Conservation (phyloP, 73 alveolate species). For the Paramecium sonneborni region DNA sequence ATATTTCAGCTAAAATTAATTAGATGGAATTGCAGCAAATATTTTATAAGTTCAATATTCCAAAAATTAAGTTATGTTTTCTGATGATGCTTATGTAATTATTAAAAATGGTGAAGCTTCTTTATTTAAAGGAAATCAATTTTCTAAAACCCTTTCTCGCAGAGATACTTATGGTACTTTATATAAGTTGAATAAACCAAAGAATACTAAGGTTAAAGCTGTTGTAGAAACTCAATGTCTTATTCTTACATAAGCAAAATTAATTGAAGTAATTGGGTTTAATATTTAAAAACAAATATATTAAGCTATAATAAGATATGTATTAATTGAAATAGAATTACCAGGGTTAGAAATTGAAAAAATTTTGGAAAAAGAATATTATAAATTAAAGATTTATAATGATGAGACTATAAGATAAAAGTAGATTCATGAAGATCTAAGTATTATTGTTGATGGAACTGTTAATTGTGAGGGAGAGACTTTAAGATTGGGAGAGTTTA, state of each 20-base stretch:
- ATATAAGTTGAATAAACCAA: neutral
- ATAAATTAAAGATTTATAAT: neutral
- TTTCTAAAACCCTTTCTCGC: neutral
- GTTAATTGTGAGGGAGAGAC: conserved; percentile 21
- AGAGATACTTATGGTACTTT: conserved; percentile 17
- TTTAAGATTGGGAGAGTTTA: neutral
- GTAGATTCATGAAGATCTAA: neutral
- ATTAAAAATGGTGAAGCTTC: conserved; percentile 14
- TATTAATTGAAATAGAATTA: neutral
- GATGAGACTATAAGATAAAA: neutral
- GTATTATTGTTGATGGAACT: neutral
- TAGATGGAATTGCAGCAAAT: conserved; percentile 5
- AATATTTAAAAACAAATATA: neutral
- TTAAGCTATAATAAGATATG: neutral
- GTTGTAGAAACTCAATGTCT: neutral
- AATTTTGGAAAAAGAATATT: neutral
- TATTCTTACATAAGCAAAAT: neutral
- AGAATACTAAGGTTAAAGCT: neutral
- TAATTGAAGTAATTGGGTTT: neutral
- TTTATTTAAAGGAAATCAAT: neutral
- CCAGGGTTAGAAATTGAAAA: neutral
- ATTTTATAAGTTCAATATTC: neutral
- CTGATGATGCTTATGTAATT: conserved; percentile 16
- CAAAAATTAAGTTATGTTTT: neutral
- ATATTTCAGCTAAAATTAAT: neutral